Conservation (phyloP, 148 eudicot species). For the Chenopodium berlandieri region DNA sequence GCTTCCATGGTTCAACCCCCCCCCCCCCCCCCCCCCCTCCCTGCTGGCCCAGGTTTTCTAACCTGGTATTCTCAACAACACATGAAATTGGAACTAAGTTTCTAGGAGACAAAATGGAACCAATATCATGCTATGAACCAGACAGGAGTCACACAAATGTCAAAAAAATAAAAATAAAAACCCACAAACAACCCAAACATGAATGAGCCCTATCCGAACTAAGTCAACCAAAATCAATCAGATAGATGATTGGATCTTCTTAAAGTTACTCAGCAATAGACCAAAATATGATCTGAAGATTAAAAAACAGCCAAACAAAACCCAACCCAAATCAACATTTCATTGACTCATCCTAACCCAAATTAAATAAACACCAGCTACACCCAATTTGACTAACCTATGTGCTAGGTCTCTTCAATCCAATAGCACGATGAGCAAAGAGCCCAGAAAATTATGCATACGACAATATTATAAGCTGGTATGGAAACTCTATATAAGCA, state of each 20-base stretch:
- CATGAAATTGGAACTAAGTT: not conserved
- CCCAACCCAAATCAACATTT: not conserved
- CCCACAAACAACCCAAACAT: not conserved
- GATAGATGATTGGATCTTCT: not conserved
- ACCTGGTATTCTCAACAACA: not conserved
- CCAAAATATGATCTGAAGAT: not conserved
- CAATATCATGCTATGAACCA: not conserved
- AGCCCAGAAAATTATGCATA: not conserved
- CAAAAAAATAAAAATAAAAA: not conserved
- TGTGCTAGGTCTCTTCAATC: not conserved
- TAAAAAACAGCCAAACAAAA: not conserved
- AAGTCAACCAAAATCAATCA: not conserved
- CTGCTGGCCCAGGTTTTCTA: no score
- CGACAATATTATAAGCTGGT: not conserved
- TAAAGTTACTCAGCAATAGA: not conserved
- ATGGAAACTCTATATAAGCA: not conserved
- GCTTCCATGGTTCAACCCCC: no score
- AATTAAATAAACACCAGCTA: not conserved
- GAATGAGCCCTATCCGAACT: not conserved
- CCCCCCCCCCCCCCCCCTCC: no score
- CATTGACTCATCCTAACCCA: not conserved
- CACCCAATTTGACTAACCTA: not conserved
- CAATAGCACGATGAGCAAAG: not conserved
- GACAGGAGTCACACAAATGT: not conserved
- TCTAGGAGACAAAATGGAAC: not conserved